Evolutionary conservation across 352 stramenopile species (phyloP), one percentile per base, ranked within the genome.

Genomic region (Pythium brassicae): DNA sequence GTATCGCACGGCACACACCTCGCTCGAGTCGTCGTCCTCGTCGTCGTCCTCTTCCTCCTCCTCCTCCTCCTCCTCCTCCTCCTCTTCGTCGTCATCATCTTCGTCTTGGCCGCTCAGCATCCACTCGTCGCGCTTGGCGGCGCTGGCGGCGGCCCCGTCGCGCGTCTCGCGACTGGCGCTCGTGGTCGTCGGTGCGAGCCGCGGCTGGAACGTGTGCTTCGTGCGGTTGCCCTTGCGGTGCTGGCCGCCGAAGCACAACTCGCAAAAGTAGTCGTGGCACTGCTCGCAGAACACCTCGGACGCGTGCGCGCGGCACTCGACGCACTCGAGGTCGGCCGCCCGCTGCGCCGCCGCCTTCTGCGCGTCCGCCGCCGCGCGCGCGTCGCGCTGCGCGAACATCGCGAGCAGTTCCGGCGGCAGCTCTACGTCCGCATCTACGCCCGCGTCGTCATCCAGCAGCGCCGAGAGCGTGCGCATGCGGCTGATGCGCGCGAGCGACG

Each of bases 201-300:
- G 62, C 37, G 80, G 82, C 69, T 95, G 86, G 61, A 78, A 84
- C 60, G 83, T 94, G 68, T 95, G 84, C 40, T 62, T 66, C 51
- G 76, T 67, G 50, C 86, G 68, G 54, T 89, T 90, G 40, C 86
- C 86, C 59, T 94, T 94, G 63, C 86, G 86, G 59, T 95, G 86
- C 68, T 95, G 86, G 3, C 80, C 83, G 32, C 74, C 76, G 40
- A 70, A 93, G 70, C 86, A 95, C 8, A 95, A 64, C 53, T 87
- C 78, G 48, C 86, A 95, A 55, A 92, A 95, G 62, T 93, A 91
- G 68, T 95, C 84, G 62, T 92, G 77, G 58, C 86, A 95, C 63
- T 94, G 82, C 69, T 94, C 86, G 57, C 86, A 95, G 53, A 89
- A 92, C 43, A 91, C 63, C 45, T 89, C 77, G 34, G 79, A 76